Evolutionary conservation across 2,329 filamentous ascomycete species (phyloP).

Genomic region (Falciphora oryzae): DNA sequence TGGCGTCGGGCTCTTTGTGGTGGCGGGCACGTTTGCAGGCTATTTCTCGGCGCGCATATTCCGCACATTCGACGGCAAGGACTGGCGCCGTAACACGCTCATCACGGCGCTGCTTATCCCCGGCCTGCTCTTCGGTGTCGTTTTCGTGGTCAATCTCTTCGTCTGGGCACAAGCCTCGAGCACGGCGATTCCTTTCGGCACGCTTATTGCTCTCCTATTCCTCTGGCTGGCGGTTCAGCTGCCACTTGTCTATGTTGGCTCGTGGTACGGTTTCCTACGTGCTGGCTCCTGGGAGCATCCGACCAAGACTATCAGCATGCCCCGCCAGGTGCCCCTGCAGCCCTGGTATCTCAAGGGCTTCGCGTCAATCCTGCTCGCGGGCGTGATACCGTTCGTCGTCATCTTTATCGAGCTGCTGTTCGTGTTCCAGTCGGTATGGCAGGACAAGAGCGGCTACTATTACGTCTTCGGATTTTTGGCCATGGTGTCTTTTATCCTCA

Average conservation of each 20-base stretch:
- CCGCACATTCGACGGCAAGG: slow-evolving; percentile 71
- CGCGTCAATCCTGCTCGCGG: slow-evolving; percentile 63
- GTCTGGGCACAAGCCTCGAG: slow-evolving; percentile 87
- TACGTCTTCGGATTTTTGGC: slow-evolving; percentile 85
- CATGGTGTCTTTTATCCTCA: slow-evolving; percentile 64
- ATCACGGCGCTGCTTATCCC: slow-evolving; percentile 75
- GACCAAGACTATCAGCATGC: slow-evolving; percentile 61
- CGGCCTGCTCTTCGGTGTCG: slow-evolving; percentile 65
- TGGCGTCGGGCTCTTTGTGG: slow-evolving; percentile 74
- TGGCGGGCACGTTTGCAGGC: slow-evolving; percentile 77
- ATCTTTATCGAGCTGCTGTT: slow-evolving; percentile 23
- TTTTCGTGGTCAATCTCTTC: slow-evolving; percentile 81
- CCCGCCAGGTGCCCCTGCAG: slow-evolving; percentile 69
- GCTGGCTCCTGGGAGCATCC: slow-evolving; percentile 72
- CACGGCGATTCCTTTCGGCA: slow-evolving; percentile 79
- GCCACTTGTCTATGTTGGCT: slow-evolving; percentile 75
- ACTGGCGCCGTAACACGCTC: slow-evolving; percentile 70
- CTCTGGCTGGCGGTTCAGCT: slow-evolving; percentile 85
- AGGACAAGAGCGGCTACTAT: slow-evolving; percentile 87
- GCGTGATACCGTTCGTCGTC: slow-evolving; percentile 73
- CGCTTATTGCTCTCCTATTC: slow-evolving; percentile 63
- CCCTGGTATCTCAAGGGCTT: slow-evolving; percentile 67
- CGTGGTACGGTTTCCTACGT: slow-evolving; percentile 67
- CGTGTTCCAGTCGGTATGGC: slow-evolving; percentile 65
- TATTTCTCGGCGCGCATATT: slow-evolving; percentile 83